Percentiles rank a stretch among this genome's conserved stretches.
Evolutionary conservation across 73 alveolate genomes (phyloP).

Genomic region (Stentor coeruleus): DNA sequence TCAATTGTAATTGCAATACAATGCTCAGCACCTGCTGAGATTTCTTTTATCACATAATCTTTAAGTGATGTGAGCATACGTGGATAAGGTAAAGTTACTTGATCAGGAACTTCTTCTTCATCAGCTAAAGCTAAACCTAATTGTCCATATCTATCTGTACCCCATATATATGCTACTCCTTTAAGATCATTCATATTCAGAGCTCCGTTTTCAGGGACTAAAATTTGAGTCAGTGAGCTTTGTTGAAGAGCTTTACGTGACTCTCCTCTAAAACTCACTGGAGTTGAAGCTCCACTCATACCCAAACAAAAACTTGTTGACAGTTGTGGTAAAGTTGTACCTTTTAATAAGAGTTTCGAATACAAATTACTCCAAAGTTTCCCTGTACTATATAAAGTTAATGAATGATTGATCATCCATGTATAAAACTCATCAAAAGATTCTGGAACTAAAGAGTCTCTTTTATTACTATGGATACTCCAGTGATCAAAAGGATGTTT

Average conservation of each 20-base stretch:
- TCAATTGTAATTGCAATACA: constrained; percentile 68
- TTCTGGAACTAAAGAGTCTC: not conserved
- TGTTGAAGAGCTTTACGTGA: constrained; percentile 7
- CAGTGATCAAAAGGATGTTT: constrained; percentile 27
- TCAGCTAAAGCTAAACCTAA: constrained; percentile 46
- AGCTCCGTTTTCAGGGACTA: constrained; percentile 18
- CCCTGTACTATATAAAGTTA: not conserved
- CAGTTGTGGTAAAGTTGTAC: not conserved
- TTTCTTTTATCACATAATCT: constrained; percentile 72
- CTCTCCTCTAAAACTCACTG: not conserved
- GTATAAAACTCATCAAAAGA: not conserved
- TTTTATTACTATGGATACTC: not conserved
- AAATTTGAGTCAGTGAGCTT: constrained; percentile 17
- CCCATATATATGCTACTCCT: constrained; percentile 58
- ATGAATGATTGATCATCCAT: constrained; percentile 6
- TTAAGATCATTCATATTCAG: constrained; percentile 31
- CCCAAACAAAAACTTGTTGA: not conserved
- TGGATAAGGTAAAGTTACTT: constrained; percentile 63
- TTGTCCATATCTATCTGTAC: constrained; percentile 59
- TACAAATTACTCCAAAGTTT: not conserved
- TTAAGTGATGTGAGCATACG: constrained; percentile 74
- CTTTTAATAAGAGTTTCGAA: not conserved
- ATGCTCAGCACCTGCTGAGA: constrained; percentile 93
- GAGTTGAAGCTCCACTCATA: constrained; percentile 12
- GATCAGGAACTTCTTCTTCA: constrained; percentile 26